Evolutionary conservation across 139 green algal genomes (phyloP), one percentile per base, ranked within the genome.

Genomic region (Coelastrella sp.): DNA sequence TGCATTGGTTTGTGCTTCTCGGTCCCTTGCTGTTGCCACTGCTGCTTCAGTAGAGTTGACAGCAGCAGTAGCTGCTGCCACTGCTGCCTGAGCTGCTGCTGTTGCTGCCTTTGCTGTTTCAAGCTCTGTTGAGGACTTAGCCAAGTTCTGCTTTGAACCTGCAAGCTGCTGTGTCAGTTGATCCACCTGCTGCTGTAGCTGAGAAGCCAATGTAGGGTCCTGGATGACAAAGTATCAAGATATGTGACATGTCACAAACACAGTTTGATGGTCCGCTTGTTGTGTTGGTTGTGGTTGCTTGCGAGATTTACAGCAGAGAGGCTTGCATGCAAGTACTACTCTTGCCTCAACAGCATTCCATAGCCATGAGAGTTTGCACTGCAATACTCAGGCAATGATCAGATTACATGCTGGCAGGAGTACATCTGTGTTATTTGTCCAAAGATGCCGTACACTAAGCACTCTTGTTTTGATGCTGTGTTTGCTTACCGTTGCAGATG

Each of bases 141-240:
- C 7, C 53, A 82, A 3, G 17, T 51, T 15, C 25, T 51, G 6
- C 30, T 41, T 38, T 69, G 75, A 27, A 15, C 11, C 51, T 38
- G 21, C 4, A 0, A 82, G 7, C 35, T 82, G 75, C 8, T 21
- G 15, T 9, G 19, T 57, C 2, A 82, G 75, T 3, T 57, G 21
- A 1, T 72, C 53, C 2, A 59, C 35, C 19, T 82, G 75, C 8
- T 37, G 19, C 23, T 71, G 21, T 23, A 82, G 53, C 75, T 82
- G 75, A 21, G 69, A 53, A n/a, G 53, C 63, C 21, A 82, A 23
- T 27, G 27, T 59, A 3, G 53, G 19, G 66, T 80, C 48, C 72
- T 80, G 72, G 15, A 80, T 48, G 34, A 11, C 15, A 67, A 13
- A 15, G 30, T 8, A 62, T 2, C n/a, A n/a, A 69, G n/a, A 21